These are phyloP conservation scores for Coemansia javaensis DNA, from an alignment of 192 early-diverging fungal genomes.

Conservation along the genomic window DNA sequence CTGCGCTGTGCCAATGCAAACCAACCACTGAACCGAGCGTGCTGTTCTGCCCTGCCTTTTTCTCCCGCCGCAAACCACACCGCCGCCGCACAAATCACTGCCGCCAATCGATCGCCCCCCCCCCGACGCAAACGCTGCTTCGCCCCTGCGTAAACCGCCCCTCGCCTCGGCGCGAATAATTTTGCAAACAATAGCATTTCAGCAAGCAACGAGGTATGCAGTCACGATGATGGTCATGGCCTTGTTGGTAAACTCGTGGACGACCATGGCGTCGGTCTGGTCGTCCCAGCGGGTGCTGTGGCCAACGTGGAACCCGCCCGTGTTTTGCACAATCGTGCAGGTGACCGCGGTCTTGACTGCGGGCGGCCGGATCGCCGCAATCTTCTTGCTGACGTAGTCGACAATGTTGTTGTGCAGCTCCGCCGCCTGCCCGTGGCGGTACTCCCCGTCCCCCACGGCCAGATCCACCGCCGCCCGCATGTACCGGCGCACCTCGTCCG, in stretches of 20 bases:
- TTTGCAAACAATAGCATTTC: neutral
- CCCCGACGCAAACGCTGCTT: too few species aligned
- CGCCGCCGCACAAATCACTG: too few species aligned
- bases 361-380: slow-evolving; percentile 5
- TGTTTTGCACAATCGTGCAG: slow-evolving; percentile 42
- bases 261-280: slow-evolving; percentile 11
- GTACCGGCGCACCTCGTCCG: slow-evolving; percentile 18
- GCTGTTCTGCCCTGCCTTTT: neutral
- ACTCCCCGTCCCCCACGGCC: slow-evolving; percentile 24
- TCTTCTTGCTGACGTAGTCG: slow-evolving; percentile 37
- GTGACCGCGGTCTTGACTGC: slow-evolving; percentile 25
- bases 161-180: too few species aligned
- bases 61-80: too few species aligned
- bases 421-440: slow-evolving; percentile 17
- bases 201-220: slow-evolving; percentile 22
- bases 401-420: slow-evolving; percentile 42
- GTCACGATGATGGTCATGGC: slow-evolving; percentile 22
- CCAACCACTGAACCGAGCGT: too few species aligned
- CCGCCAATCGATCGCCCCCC: too few species aligned
- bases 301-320: slow-evolving; percentile 30
- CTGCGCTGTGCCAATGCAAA: too few species aligned
- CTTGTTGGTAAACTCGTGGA: slow-evolving; percentile 25
- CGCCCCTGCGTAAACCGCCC: too few species aligned
- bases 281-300: slow-evolving; percentile 33
- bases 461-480: slow-evolving; percentile 38